Conservation (phyloP, 169 alveolate genomes). For the Perkinsus olseni region DNA sequence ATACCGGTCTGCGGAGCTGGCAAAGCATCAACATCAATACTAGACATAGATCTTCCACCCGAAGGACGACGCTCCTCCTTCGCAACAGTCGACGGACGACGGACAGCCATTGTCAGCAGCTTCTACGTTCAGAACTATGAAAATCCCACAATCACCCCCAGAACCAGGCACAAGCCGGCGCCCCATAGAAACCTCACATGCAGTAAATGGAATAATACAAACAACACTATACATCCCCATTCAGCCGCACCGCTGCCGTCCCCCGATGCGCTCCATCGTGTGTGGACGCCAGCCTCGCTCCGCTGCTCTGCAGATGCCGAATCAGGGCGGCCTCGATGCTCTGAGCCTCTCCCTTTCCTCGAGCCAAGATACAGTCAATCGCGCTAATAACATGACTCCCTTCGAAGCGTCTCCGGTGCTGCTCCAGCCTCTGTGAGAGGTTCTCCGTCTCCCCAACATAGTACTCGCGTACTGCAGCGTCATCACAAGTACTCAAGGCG, state of each 20-base stretch:
- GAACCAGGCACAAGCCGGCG: not conserved
- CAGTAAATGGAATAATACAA: too few species aligned
- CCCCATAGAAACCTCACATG: not conserved
- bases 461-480: not conserved
- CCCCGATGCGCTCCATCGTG: too few species aligned
- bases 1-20: not conserved
- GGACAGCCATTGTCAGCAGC: not conserved
- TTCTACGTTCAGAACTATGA: not conserved
- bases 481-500: not conserved
- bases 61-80: not conserved
- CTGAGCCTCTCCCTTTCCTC: not conserved
- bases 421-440: not conserved
- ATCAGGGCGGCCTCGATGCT: too few species aligned
- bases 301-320: too few species aligned
- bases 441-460: not conserved
- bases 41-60: not conserved
- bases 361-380: not conserved
- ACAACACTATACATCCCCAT: too few species aligned
- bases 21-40: not conserved
- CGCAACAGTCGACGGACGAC: not conserved
- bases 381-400: not conserved
- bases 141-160: not conserved
- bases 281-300: too few species aligned
- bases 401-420: not conserved
- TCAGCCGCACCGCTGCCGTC: too few species aligned